Conservation (phyloP, 805 yeast genomes). For the Zygotorulaspora florentina region DNA sequence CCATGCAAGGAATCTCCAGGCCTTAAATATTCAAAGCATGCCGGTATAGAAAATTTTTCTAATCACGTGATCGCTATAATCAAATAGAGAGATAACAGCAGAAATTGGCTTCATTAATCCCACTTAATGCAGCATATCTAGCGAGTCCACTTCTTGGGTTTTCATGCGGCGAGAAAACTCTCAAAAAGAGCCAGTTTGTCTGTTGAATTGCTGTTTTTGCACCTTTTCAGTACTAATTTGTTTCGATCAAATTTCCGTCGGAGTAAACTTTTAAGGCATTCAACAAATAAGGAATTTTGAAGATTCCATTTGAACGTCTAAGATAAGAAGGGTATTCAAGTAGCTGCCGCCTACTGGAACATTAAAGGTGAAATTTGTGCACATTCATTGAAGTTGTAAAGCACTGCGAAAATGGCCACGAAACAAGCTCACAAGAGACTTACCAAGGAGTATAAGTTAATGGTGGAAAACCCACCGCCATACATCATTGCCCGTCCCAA, state of each 20-base stretch:
- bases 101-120: no score
- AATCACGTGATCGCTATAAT: constrained; percentile 3
- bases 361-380: not conserved
- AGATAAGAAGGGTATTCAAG: not conserved
- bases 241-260: not conserved
- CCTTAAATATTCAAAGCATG: no score
- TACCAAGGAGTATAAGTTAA: constrained; percentile 74
- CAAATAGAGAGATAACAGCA: no score
- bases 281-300: not conserved
- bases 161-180: no score
- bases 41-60: constrained; percentile 2
- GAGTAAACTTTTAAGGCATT: not conserved
- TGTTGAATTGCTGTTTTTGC: not conserved
- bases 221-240: not conserved
- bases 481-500: constrained; percentile 79
- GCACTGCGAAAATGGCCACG: constrained; percentile 37
- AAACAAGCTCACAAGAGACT: constrained; percentile 47
- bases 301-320: not conserved
- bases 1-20: no score
- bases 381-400: not conserved
- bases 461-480: constrained; percentile 80
- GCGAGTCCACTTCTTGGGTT: no score
- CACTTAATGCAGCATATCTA: no score
- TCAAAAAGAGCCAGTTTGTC: not conserved
- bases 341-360: no score